Evolutionary conservation across 192 early-diverging fungal genomes (phyloP).

Genomic region (Funneliformis mosseae): DNA sequence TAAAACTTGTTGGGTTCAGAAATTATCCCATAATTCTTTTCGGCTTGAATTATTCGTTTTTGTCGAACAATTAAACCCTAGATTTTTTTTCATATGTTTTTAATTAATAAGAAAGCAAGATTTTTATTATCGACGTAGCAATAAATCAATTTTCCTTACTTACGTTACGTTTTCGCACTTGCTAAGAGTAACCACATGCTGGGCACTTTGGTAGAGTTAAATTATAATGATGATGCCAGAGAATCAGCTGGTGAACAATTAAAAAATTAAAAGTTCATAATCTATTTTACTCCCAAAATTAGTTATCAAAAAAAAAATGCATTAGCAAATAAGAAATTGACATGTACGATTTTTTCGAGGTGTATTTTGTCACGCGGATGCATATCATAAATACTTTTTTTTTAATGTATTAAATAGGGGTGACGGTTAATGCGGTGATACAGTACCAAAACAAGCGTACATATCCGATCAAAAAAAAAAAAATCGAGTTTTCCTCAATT

Average conservation of each 20-base stretch:
- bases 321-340: not conserved
- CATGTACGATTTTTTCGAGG: not conserved
- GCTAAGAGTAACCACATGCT: not conserved
- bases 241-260: not conserved
- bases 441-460: too few species aligned
- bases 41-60: not conserved
- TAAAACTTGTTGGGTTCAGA: too few species aligned
- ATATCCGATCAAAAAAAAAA: too few species aligned
- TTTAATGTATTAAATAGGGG: too few species aligned
- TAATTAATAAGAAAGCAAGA: not conserved
- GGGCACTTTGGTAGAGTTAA: not conserved
- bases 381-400: not conserved
- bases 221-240: not conserved
- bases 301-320: too few species aligned
- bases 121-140: conserved; percentile 1
- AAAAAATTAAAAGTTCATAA: too few species aligned
- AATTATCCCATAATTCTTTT: not conserved
- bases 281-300: too few species aligned
- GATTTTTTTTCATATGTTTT: not conserved
- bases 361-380: not conserved
- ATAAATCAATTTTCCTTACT: not conserved
- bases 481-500: too few species aligned
- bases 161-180: not conserved
- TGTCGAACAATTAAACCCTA: not conserved
- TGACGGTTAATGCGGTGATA: too few species aligned